Conservation (phyloP, 306 rosid species). For the Trifolium fragiferum region DNA sequence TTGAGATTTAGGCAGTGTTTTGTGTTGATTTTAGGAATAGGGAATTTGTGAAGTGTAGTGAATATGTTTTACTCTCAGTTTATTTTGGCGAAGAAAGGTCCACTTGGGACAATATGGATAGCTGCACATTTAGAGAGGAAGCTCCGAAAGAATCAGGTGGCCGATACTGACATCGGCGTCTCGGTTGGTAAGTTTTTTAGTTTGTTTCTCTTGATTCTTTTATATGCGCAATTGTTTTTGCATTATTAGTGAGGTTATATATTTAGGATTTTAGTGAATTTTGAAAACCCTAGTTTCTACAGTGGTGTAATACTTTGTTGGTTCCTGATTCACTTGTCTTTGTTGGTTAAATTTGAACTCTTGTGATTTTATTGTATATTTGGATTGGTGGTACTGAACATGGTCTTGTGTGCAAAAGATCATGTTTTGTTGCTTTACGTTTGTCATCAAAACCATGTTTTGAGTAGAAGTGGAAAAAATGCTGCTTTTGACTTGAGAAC, state of each 20-base stretch:
- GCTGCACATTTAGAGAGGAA: slow-evolving; percentile 99
- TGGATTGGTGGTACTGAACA: neutral
- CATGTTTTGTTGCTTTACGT: neutral
- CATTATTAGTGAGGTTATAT: neutral
- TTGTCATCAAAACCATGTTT: neutral
- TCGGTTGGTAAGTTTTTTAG: slow-evolving; percentile 90
- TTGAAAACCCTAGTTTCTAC: neutral
- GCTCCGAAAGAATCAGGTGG: slow-evolving; percentile 98
- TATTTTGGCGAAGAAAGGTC: slow-evolving; percentile 98
- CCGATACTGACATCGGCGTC: slow-evolving; percentile 96
- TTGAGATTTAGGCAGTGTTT: slow-evolving; percentile 11
- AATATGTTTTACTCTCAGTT: slow-evolving; percentile 97
- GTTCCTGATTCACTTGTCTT: slow-evolving; percentile 9
- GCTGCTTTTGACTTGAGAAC: slow-evolving; percentile 2
- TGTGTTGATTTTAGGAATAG: slow-evolving; percentile 44
- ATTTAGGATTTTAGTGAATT: neutral
- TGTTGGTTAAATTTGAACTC: neutral
- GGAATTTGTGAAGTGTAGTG: slow-evolving; percentile 40
- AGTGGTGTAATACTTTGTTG: neutral
- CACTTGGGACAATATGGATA: slow-evolving; percentile 99
- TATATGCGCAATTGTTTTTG: neutral
- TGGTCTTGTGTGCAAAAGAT: neutral
- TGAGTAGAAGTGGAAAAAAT: neutral
- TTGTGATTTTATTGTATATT: slow-evolving; percentile 1
- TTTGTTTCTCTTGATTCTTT: neutral